Base-by-base conservation (phyloP, 139 green algal genomes). In the Pleodorina starrii region DNA sequence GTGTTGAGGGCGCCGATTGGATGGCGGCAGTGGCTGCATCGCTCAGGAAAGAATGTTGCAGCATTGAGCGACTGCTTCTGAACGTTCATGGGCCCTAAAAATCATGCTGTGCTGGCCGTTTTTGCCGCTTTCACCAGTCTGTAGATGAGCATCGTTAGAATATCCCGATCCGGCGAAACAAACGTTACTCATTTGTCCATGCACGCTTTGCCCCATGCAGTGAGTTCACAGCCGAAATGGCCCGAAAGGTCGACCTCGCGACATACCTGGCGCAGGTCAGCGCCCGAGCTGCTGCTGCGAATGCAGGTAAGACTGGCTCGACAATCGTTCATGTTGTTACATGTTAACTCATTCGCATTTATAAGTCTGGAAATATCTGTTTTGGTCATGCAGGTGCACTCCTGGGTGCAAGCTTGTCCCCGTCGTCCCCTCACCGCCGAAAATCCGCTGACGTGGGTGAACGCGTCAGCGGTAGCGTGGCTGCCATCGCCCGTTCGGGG, bases 201-300 rank as follows among this genome's bases (percentile, higher is more conserved):
- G n/a, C n/a, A n/a, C n/a, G n/a, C n/a, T n/a, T n/a, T n/a, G n/a
- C n/a, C n/a, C 69, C 25, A 21, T n/a, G 44, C 60, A 88, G 82
- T 38, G 82, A 88, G 44, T 35, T 88, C 19, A 51, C 44, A 0
- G 44, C 44, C 1, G 82, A 88, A 44, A 36, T 88, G n/a, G 63
- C 82, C 2, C 63, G 82, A n/a, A 88, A 88, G 82, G 82, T 88
- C 42, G 82, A 88, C 25, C 82, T 88, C 19, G 63, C 82, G 19
- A 76, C 66, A 6, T 88, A 88, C 66, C 44, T 88, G 66, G 82
- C 82, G 3, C 63, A 79, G 35, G 82, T 63, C 32, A 79, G 66
- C n/a, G 82, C 82, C 17, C 36, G 82, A 32, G 82, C 82, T 10
- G 82, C 82, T 1, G 82, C 82, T 0, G 82, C 82, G 1, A 88